Base-by-base conservation (phyloP, 441 rosid species). In the Capsella rubella region DNA sequence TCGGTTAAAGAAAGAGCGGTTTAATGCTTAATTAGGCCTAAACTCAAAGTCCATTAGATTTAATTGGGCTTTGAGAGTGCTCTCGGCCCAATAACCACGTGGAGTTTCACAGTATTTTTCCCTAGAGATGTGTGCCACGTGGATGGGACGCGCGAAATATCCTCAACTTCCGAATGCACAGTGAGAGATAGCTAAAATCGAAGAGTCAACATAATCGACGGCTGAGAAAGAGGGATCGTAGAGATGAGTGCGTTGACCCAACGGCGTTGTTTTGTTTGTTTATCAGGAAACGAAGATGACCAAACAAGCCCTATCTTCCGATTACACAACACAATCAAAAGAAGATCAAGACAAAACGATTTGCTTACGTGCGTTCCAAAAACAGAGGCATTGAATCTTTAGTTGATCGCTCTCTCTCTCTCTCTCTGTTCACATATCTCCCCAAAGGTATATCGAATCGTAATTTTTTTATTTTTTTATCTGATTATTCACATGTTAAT, bases 261-360 rank as follows among this genome's bases (percentile, higher is more conserved):
- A 58, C 60, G 60, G 15, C 47, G 63, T 11, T 57, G 31, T 72
- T 75, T 75, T 83, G 82, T 85, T 69, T 51, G 65, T 50, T 65
- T 58, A 78, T 59, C 40, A 6, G 15, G 78, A 78, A 47, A 51
- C 53, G 46, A 64, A 71, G 85, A 81, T 78, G 83, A 85, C 91
- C 95, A 81, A 88, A 86, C 89, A 88, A 74, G 86, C 81, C 64
- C 80, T 79, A 80, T 85, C 81, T n/a, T 55, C 51, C 55, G 29
- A 55, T 72, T 62, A 53, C 28, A 51, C 50, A 29, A 74, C 18
- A 11, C 43, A 25, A 84, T 71, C 80, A 83, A 67, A 25, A 46
- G 15, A 74, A 74, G 54, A 50, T 39, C 51, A 42, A 42, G 66
- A 14, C 50, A 52, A 57, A 50, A 37, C 25, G 60, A 59, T 59